Evolutionary conservation across 2,329 filamentous ascomycete genomes (phyloP), one percentile per base, ranked within the genome.

Genomic region (Colletotrichum paranaense): DNA sequence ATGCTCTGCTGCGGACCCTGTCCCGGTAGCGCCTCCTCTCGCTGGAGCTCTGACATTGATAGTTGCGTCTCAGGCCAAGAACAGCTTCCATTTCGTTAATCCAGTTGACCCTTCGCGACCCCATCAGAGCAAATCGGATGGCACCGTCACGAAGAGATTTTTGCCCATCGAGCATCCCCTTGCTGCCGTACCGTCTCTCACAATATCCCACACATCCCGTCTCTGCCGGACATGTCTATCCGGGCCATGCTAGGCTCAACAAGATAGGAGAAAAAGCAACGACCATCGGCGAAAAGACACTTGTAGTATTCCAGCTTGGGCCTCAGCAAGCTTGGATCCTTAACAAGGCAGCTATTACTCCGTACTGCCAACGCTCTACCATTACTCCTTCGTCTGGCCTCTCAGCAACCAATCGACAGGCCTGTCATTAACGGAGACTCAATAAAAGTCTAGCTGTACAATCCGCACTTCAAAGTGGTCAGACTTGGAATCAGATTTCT

Each of bases 1-100:
- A 70, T 65, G 59, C 53, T 22, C 9, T 69, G 66, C 66, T 69
- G 69, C 69, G 68, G 59, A 49, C 66, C 70, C 70, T 73, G 70
- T 73, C 67, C 70, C 55, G 57, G 70, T 67, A 70, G 35, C 49
- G 59, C 60, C 67, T 65, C 59, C 67, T 59, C 55, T 32, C 30
- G 63, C 52, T 63, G 62, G 62, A 74, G 68, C 68, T 72, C 62
- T 74, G 72, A 63, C 52, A 58, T 72, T 52, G 49, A 67, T 63
- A 42, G 46, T 63, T 56, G 49, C 35, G 11, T 26, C 32, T n/a
- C 55, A 11, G 12, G 19, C 53, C 24, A 66, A 57, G 19, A 28
- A 57, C 16, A 11, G 26, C n/a, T 52, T 56, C 30, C 58, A 26
- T 24, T 26, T 22, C 42, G 22, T 53, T 38, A 38, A 60, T 24